Evolutionary conservation across 805 yeast genomes (phyloP), one percentile per base, ranked within the genome.

Genomic region (Metschnikowia proteae): DNA sequence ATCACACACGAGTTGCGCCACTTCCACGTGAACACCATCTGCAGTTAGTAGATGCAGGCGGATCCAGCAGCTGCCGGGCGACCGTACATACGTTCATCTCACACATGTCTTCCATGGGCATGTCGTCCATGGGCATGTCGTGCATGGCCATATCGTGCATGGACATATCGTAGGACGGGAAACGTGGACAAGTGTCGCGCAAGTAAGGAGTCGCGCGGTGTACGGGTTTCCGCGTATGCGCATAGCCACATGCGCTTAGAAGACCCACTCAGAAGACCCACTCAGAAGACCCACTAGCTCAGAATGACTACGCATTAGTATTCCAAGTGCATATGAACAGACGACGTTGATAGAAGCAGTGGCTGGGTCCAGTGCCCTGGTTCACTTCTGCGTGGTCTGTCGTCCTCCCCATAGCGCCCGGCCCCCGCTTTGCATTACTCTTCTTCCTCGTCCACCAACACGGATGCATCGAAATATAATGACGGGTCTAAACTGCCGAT

Each of bases 401-500:
- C 17, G 17, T 17, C 17, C 17, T 17, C 17, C 17, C 17, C 17
- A 17, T 17, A 17, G 17, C 17, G 17, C 17, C 17, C 17, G 17
- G 17, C 17, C 17, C 17, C 17, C 17, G 17, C 17, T 17, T 17
- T 17, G 17, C 17, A 17, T 8, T 35, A 35, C 13, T 38, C 41
- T 7, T 10, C 31, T 4, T 47, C 55, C 32, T 55, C 65, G 11
- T 56, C 60, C 38, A 71, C 68, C 54, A 72, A 61, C 11, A 72
- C 71, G 47, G 75, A 71, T 4, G 94, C 94, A 68, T 86, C 97
- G 61, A 94, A 94, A 63, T 87, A 90, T 46, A 86, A 69, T 41
- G 86, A 78, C 13, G 99, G 99, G 63, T 89, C 95, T 46, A 94
- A 75, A 4, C 91, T 86, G 30, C 84, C 76, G 28, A 91, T 80